These are phyloP conservation scores for Strobilomyces echinocephalus DNA, from an alignment of 768 basidiomycete genomes.

Conservation along the genomic window DNA sequence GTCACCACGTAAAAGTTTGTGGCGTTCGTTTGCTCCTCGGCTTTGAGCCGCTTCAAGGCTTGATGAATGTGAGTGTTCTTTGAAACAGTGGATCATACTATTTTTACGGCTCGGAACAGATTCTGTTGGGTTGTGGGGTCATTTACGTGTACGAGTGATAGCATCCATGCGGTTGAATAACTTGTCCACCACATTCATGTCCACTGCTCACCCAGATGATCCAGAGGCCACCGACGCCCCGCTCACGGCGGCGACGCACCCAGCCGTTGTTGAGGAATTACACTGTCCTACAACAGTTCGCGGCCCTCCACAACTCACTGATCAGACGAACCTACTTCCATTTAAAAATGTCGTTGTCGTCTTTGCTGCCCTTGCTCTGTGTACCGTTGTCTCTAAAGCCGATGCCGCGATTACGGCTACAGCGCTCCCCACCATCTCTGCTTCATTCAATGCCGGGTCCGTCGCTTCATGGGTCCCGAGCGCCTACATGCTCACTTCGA, in stretches of 20 bases:
- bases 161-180: no score
- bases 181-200: neutral
- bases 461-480: neutral
- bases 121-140: no score
- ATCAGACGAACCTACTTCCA: neutral
- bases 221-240: neutral
- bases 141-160: no score
- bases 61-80: no score
- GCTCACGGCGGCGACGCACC: neutral
- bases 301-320: neutral
- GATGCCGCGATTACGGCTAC: neutral
- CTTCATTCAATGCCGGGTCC: neutral
- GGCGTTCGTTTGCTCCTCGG: no score
- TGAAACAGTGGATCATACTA: no score
- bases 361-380: neutral
- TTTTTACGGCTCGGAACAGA: no score
- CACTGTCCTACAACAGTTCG: neutral
- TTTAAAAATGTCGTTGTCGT: neutral
- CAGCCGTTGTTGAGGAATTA: neutral
- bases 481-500: constrained; percentile 1
- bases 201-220: neutral
- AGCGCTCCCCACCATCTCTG: neutral
- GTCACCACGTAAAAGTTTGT: no score
- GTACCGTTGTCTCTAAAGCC: neutral
- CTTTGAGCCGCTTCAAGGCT: no score